Percentiles rank a stretch among this genome's conserved stretches.
Conservation (phyloP, 805 yeast genomes). For the Barnettozyma vustinii region DNA sequence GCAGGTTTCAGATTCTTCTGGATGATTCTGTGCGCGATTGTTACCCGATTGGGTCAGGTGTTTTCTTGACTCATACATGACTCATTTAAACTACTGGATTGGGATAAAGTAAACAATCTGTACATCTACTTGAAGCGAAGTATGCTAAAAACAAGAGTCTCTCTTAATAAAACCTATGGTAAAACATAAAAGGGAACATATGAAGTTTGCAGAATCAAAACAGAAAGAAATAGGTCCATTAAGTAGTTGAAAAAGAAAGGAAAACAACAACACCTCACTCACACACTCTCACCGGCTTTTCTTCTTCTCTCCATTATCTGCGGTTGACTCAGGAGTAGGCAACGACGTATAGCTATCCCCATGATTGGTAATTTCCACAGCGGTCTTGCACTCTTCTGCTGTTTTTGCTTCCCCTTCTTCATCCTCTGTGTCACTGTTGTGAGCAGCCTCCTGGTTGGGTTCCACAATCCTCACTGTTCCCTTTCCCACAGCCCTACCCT, state of each 20-base stretch:
- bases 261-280: background rate
- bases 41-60: background rate
- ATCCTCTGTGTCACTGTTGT: background rate
- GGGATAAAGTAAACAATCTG: background rate
- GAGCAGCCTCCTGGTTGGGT: background rate
- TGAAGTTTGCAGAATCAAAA: background rate
- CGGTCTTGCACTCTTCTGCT: background rate
- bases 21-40: background rate
- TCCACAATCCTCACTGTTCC: slow-evolving; percentile 3
- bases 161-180: no score
- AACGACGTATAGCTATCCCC: slow-evolving; percentile 15
- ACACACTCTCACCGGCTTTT: background rate
- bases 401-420: background rate
- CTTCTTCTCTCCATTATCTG: background rate
- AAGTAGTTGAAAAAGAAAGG: no score
- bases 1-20: background rate
- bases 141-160: background rate
- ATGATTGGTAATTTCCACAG: background rate
- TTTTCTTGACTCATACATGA: background rate
- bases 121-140: no score
- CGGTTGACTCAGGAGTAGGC: slow-evolving; percentile 26
- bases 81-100: background rate
- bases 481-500: slow-evolving; percentile 1
- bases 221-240: background rate
- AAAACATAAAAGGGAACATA: background rate